A percentile compares a stretch with the other conserved stretches of the same genome.
Conservation (phyloP, 2,329 filamentous ascomycete genomes). For the Fusarium sambucinum region DNA sequence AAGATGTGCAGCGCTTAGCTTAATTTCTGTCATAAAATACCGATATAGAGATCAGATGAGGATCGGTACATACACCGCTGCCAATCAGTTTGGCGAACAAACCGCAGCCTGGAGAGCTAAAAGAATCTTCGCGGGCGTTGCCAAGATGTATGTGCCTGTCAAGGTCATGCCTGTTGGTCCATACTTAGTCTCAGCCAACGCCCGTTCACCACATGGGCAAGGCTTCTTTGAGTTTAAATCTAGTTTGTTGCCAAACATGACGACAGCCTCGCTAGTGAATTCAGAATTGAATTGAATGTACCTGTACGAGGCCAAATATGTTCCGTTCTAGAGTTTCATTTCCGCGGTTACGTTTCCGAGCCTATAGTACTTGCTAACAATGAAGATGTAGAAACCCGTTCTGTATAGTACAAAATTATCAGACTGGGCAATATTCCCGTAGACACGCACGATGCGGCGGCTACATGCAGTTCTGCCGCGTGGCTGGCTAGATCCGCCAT, state of each 20-base stretch:
- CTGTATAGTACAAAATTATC: background rate
- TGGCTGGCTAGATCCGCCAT: constrained; percentile 36
- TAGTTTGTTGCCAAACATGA: constrained; percentile 2
- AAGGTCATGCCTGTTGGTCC: background rate
- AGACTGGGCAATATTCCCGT: background rate
- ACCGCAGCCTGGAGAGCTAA: background rate
- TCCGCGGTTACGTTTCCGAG: background rate
- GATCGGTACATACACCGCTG: background rate
- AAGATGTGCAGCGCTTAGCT: constrained; percentile 4
- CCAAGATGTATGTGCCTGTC: background rate
- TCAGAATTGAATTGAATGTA: background rate
- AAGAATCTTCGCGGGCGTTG: constrained; percentile 4
- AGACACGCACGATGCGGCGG: constrained; percentile 8
- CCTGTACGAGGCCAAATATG: background rate
- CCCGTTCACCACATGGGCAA: background rate
- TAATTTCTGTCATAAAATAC: background rate
- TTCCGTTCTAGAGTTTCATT: background rate
- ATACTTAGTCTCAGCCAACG: background rate
- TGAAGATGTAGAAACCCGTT: background rate
- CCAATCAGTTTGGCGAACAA: background rate
- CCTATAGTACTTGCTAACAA: background rate
- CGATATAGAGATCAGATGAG: background rate
- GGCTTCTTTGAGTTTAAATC: background rate
- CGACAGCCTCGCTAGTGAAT: background rate
- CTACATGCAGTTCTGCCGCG: constrained; percentile 28